Base-by-base conservation (phyloP, 208 protist genomes). In the Trypanosoma cruzi region DNA sequence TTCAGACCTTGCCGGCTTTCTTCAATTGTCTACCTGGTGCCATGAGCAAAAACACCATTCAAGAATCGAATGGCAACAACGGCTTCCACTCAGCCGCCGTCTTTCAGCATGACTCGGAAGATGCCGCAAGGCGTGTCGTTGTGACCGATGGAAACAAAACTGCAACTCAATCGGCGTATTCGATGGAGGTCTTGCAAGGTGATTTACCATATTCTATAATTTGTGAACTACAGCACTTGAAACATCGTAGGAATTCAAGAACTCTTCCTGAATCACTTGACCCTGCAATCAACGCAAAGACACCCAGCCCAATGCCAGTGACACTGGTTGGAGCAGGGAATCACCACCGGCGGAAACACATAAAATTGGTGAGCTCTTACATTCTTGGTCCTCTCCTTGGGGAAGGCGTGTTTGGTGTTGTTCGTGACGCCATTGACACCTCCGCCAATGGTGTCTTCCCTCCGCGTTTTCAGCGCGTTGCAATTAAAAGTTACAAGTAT, bases 291-390 rank as follows among this genome's bases (percentile, higher is more conserved):
- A 64, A 20, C n/a, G 1, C n/a, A 8, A 57, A 32, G 28, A 42
- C 29, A 5, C 44, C 75, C 22, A 70, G 63, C 24, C 77, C 84
- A 0, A 31, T 79, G 1, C 71, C 64, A 4, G 75, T 94, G 24
- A 91, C 88, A 28, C 68, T 94, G 0, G 65, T 79, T 70, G 71
- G 76, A 4, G 80, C 86, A 24, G 68, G 61, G 24, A 31, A 58
- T 32, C 71, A 82, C 32, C 70, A 86, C 2, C 80, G 88, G 20
- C 77, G 82, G 18, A 96, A 96, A 73, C 85, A 85, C 32, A 79
- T 94, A 36, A 96, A 96, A 73, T 79, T 86, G 60, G 86, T 96
- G 14, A 89, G 81, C 50, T 76, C 80, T 67, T 96, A 96, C 73
- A 83, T 96, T 48, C 74, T 96, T 13, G 90, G 90, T 18, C 77